Percentiles rank a stretch among this genome's conserved stretches.
Conservation (phyloP, 2,329 filamentous ascomycete species). For the Colletotrichum cereale region DNA sequence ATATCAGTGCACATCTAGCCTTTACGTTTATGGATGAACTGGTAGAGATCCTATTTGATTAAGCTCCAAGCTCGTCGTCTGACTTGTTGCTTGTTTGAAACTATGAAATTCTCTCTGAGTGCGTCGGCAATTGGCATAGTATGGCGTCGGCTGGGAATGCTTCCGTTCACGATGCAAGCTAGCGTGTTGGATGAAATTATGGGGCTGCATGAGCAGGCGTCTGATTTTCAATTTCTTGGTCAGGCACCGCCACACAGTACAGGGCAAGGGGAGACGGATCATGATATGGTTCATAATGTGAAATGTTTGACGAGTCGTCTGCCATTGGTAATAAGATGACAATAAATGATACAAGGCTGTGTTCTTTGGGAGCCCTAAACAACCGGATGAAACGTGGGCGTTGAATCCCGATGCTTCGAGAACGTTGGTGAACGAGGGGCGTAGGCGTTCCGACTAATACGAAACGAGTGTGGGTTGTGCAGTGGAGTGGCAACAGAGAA, state of each 20-base stretch:
- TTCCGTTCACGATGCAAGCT: background rate
- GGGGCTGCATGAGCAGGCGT: conserved; percentile 21
- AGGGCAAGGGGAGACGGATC: background rate
- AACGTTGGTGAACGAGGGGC: background rate
- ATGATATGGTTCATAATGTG: conserved; percentile 1
- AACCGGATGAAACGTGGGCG: background rate
- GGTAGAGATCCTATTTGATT: conserved; percentile 72
- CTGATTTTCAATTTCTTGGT: conserved; percentile 12
- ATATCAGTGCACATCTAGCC: conserved; percentile 71
- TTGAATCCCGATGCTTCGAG: background rate
- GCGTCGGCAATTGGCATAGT: conserved; percentile 2
- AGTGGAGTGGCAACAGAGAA: background rate
- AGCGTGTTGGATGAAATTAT: background rate
- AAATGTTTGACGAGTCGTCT: background rate
- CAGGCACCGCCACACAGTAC: background rate
- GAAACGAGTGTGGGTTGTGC: background rate
- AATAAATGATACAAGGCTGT: background rate
- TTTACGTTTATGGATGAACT: conserved; percentile 81
- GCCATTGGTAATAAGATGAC: background rate
- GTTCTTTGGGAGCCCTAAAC: too few relatives aligned
- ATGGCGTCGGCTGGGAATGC: background rate
- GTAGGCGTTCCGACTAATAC: background rate
- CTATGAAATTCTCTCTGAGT: background rate
- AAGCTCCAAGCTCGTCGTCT: background rate
- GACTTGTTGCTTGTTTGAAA: background rate